These are phyloP conservation scores for Mimosa pudica DNA, from an alignment of 306 rosid genomes.

Conservation along the genomic window DNA sequence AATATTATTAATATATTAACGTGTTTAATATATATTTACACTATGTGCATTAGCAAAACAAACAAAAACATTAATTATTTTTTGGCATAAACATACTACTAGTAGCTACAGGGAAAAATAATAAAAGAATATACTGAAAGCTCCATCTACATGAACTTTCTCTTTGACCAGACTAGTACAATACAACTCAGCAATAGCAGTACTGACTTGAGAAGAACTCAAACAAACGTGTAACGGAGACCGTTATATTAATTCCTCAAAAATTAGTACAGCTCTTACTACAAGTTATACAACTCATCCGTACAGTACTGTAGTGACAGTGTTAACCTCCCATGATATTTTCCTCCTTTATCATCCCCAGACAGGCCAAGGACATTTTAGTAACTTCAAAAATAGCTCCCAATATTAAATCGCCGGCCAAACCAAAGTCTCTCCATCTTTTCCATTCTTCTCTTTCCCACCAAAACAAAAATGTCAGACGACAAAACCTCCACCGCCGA, in stretches of 20 bases:
- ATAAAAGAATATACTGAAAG: too few relatives aligned
- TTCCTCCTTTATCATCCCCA: not conserved
- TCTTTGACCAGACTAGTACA: not conserved
- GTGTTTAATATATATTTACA: too few relatives aligned
- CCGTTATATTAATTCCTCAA: not conserved
- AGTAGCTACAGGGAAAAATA: too few relatives aligned
- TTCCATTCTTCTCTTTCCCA: not conserved
- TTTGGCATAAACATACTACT: too few relatives aligned
- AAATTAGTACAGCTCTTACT: not conserved
- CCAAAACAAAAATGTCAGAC: constrained; percentile 29
- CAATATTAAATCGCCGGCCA: constrained; percentile 15
- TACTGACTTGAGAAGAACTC: not conserved
- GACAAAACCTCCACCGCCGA: not conserved
- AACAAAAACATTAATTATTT: too few relatives aligned
- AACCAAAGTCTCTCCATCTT: not conserved
- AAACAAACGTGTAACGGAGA: not conserved
- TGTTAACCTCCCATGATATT: not conserved
- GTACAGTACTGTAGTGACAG: not conserved
- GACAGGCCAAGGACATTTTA: not conserved
- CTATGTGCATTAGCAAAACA: too few relatives aligned
- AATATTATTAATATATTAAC: too few relatives aligned
- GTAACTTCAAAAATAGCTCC: not conserved
- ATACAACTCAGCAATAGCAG: not conserved
- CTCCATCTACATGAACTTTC: not conserved
- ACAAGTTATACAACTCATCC: not conserved